Evolutionary conservation across 495 filamentous ascomycete species (phyloP).

Genomic region (Chaetomium tenue): DNA sequence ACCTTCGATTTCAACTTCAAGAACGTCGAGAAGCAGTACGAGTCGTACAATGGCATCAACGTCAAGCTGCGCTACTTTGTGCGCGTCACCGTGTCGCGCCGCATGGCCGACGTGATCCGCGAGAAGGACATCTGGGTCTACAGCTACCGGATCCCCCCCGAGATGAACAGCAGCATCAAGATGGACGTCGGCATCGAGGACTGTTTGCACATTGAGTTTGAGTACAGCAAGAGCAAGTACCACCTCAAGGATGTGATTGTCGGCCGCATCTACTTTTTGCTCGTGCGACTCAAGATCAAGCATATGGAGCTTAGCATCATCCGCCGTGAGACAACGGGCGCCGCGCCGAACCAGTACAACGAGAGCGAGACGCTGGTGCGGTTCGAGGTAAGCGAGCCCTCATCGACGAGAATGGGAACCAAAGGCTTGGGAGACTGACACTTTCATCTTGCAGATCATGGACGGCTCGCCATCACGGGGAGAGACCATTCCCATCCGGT

Average conservation of each 20-base stretch:
- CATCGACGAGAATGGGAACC: neutral
- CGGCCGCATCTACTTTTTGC: conserved; percentile 96
- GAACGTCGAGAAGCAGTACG: conserved; percentile 99
- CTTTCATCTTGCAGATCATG: conserved; percentile 72
- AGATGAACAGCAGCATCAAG: conserved; percentile 98
- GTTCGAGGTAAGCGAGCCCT: conserved; percentile 70
- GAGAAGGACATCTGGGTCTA: conserved; percentile 99
- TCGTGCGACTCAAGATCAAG: conserved; percentile 98
- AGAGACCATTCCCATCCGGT: conserved; percentile 96
- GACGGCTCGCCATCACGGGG: conserved; percentile 94
- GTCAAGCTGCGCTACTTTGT: conserved; percentile 98
- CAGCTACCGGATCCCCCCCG: conserved; percentile 95
- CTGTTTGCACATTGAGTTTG: conserved; percentile 98
- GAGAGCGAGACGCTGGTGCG: conserved; percentile 97
- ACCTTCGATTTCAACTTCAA: conserved; percentile 99
- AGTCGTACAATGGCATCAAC: conserved; percentile 99
- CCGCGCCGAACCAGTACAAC: conserved; percentile 99
- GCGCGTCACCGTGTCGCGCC: conserved; percentile 89
- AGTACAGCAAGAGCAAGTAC: conserved; percentile 98
- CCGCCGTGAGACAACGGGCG: conserved; percentile 91
- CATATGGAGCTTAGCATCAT: conserved; percentile 99
- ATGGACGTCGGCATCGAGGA: conserved; percentile 99
- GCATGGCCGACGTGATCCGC: conserved; percentile 96
- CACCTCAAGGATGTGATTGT: conserved; percentile 99
- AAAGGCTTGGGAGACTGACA: neutral